Conservation (phyloP, 202 grass and related monocot genomes). For the Elaeis oleifera region DNA sequence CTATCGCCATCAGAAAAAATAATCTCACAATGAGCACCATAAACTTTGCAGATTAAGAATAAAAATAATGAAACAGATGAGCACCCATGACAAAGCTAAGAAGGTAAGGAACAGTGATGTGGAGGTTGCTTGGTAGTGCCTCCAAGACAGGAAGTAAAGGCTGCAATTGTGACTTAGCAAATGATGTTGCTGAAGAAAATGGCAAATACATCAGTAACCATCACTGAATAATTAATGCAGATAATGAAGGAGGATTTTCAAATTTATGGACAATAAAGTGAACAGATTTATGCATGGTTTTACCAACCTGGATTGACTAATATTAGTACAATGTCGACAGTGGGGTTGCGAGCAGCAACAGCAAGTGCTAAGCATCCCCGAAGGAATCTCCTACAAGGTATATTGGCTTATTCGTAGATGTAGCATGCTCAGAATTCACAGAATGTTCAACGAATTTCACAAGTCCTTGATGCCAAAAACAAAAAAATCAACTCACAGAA, state of each 20-base stretch:
- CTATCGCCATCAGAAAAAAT: conserved; percentile 28
- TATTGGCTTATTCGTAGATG: conserved; percentile 60
- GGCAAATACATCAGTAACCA: conserved; percentile 20
- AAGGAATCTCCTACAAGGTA: conserved; percentile 87
- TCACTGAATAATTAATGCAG: not conserved
- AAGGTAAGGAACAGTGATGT: conserved; percentile 53
- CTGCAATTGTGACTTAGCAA: conserved; percentile 45
- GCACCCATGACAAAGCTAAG: conserved; percentile 67
- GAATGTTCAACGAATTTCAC: conserved; percentile 48
- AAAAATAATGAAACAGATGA: not conserved
- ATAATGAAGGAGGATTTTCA: not conserved
- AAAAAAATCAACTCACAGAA: not conserved
- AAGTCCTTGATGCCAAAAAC: conserved; percentile 42
- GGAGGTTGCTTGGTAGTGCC: conserved; percentile 51
- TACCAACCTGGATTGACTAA: conserved; percentile 93
- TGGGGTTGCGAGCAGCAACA: conserved; percentile 68
- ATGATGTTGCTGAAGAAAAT: conserved; percentile 53
- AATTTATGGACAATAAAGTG: conserved; percentile 5
- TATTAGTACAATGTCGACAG: conserved; percentile 65
- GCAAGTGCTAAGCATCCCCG: conserved; percentile 80
- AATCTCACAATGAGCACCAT: not conserved
- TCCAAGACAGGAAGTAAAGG: conserved; percentile 56
- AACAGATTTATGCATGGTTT: conserved; percentile 7
- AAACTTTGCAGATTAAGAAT: not conserved
- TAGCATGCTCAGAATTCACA: conserved; percentile 51